Conservation (phyloP, 805 yeast species). For the Ogataea philodendri region DNA sequence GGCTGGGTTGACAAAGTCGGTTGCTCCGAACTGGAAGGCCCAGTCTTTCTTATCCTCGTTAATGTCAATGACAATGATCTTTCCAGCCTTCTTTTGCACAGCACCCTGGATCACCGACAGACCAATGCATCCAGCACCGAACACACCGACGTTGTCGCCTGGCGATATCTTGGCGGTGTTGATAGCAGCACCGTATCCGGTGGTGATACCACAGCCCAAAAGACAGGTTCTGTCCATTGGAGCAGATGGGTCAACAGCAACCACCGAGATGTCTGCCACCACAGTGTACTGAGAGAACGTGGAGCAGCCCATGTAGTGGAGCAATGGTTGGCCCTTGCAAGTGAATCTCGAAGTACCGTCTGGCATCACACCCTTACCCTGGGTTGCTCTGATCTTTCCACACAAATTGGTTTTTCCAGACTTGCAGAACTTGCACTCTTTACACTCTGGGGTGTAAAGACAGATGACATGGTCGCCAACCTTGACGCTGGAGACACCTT, state of each 20-base stretch:
- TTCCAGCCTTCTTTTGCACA: slow-evolving; percentile 71
- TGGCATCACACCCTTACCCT: slow-evolving; percentile 98
- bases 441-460: slow-evolving; percentile 95
- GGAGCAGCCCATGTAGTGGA: slow-evolving; percentile 98
- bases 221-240: slow-evolving; percentile 84
- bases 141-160: slow-evolving; percentile 93
- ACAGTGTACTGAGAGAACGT: slow-evolving; percentile 97
- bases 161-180: slow-evolving; percentile 87
- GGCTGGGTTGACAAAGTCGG: slow-evolving; percentile 87
- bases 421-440: slow-evolving; percentile 90
- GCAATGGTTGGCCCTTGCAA: slow-evolving; percentile 77
- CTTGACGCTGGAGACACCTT: slow-evolving; percentile 86
- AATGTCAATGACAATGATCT: slow-evolving; percentile 82
- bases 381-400: slow-evolving; percentile 93
- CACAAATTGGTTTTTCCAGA: slow-evolving; percentile 96
- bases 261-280: slow-evolving; percentile 95
- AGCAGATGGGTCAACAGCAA: slow-evolving; percentile 82
- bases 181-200: slow-evolving; percentile 97
- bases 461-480: slow-evolving; percentile 93
- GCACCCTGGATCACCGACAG: slow-evolving; percentile 97
- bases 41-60: slow-evolving; percentile 81
- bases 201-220: slow-evolving; percentile 97
- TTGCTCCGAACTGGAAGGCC: slow-evolving; percentile 91
- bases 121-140: slow-evolving; percentile 98
- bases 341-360: slow-evolving; percentile 94